Conservation (phyloP, 1,284 basidiomycete genomes). For the Ganoderma resinaceum region DNA sequence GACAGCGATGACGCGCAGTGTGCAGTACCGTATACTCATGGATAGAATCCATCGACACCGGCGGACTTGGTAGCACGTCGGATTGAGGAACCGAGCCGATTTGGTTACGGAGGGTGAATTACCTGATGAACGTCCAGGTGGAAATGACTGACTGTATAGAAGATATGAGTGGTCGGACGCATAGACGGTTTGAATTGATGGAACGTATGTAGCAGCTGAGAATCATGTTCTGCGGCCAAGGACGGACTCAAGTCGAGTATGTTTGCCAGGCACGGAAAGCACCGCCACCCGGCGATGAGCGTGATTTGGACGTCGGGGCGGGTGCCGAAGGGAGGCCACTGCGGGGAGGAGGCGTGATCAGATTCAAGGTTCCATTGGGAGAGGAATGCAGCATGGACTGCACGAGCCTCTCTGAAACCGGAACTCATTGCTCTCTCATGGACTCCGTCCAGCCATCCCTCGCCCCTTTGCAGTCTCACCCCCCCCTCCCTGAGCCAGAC, state of each 20-base stretch:
- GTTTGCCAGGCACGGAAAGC: background rate
- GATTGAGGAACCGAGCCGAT: too few species aligned
- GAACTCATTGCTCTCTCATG: conserved; percentile 25
- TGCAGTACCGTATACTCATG: too few species aligned
- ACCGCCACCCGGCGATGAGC: conserved; percentile 11
- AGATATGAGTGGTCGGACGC: too few species aligned
- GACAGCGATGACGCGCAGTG: background rate
- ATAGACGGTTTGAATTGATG: too few species aligned
- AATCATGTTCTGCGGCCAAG: too few species aligned
- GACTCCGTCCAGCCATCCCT: conserved; percentile 6
- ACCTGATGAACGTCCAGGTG: too few species aligned
- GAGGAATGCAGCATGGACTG: conserved; percentile 14
- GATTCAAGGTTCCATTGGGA: background rate
- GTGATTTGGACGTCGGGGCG: background rate
- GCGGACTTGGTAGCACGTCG: too few species aligned
- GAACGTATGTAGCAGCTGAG: too few species aligned
- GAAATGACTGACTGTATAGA: too few species aligned
- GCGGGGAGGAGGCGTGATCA: background rate
- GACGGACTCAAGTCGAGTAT: too few species aligned
- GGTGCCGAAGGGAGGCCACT: background rate
- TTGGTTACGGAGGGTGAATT: background rate
- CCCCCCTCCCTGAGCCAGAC: background rate
- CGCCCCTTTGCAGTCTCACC: background rate
- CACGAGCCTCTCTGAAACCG: conserved; percentile 12
- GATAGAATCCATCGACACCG: too few species aligned